Base-by-base conservation (phyloP, 2,329 filamentous ascomycete genomes). In the Amauroascus verrucosus region DNA sequence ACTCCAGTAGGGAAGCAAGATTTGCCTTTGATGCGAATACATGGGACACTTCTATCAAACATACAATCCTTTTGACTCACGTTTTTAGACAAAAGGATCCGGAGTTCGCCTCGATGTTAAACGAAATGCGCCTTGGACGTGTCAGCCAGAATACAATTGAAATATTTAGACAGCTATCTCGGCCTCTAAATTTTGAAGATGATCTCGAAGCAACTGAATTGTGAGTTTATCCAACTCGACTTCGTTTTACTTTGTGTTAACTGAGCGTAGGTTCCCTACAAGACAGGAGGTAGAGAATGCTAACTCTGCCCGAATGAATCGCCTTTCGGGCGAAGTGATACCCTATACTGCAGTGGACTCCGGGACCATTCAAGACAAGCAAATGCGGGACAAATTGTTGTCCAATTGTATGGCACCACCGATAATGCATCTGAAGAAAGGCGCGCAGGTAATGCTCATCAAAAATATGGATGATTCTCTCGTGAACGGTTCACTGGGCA, bases 371-470 rank as follows among this genome's bases (percentile, higher is more conserved):
- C 69, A 70, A 33, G 88, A 95, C 59, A 76, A 77, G 16, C 70
- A 75, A 0, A 69, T 84, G 35, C 83, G 87, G 30, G 88, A 95
- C 44, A 90, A 83, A 64, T 70, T 97, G 0, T 75, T 98, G 5
- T 70, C 79, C 5, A 95, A 91, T 64, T 95, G 94, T 81, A 96
- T 98, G 86, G 90, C 93, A 0, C 90, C 93, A 0, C 84, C 85
- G 61, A 65, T 71, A 0, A 80, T 98, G 18, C 81, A 86, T 32
- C 72, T 98, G 28, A 97, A 96, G 68, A 84, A 93, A 58, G 88
- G 89, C 8, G 88, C 93, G 0, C 94, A 98, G 66, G 94, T 98
- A 43, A 98, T 98, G 93, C 75, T 98, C n/a, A 96, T 98, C 76
- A 98, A 98, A 70, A 98, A 98, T 62, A 84, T 97, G 72, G 93